These are phyloP conservation scores for Psilocybe tampanensis DNA, from an alignment of 768 basidiomycete species.

Conservation along the genomic window DNA sequence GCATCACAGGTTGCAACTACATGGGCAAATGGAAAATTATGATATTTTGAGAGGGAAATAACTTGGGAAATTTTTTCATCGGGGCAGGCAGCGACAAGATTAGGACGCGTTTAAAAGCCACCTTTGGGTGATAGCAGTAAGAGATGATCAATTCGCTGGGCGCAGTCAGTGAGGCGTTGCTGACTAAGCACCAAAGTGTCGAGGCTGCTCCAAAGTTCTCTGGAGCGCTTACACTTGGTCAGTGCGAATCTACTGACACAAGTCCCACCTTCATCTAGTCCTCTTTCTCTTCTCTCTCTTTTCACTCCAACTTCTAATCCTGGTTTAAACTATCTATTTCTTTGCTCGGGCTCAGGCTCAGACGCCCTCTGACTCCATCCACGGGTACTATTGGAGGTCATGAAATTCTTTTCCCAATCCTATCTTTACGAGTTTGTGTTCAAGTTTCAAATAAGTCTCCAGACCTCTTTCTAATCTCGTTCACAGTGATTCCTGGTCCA, in stretches of 20 bases:
- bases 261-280: neutral
- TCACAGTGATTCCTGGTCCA: constrained; percentile 88
- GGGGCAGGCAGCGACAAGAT: neutral
- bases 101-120: neutral
- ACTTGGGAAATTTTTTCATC: neutral
- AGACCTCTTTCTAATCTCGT: neutral
- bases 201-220: constrained; percentile 5
- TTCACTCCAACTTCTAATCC: neutral
- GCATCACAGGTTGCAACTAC: constrained; percentile 3
- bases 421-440: constrained; percentile 55
- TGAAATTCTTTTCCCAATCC: constrained; percentile 61
- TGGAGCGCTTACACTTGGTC: neutral
- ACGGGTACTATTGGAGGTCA: constrained; percentile 32
- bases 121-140: neutral
- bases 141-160: neutral
- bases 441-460: too few relatives aligned
- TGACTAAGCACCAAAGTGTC: constrained; percentile 12
- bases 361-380: constrained; percentile 17
- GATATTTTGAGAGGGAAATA: neutral
- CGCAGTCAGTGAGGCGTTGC: neutral
- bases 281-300: neutral
- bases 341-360: constrained; percentile 12
- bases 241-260: neutral
- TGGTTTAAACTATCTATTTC: constrained; percentile 1
- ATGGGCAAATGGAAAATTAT: neutral